These are phyloP conservation scores for Trypanosoma caninum DNA, from an alignment of 208 protist species.

Conservation along the genomic window DNA sequence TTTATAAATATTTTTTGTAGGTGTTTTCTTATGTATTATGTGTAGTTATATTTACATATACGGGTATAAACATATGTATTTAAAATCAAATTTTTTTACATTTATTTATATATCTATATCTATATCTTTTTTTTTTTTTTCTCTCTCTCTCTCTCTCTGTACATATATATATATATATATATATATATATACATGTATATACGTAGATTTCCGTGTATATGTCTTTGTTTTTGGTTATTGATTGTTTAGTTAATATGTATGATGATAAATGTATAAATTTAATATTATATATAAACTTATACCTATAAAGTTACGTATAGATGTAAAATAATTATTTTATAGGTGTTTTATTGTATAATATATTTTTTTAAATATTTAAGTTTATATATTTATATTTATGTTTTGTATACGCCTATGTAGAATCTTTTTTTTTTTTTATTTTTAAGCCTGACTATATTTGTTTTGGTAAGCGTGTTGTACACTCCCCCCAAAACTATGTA, in stretches of 20 bases:
- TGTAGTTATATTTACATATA: no score
- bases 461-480: neutral
- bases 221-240: slow-evolving; percentile 1
- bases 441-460: neutral
- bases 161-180: slow-evolving; percentile 12
- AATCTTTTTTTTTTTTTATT: slow-evolving; percentile 21
- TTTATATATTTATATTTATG: slow-evolving; percentile 4
- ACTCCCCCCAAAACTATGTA: neutral
- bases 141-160: neutral
- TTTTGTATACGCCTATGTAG: neutral
- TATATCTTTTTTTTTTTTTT: neutral
- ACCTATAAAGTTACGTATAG: neutral
- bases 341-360: neutral
- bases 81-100: neutral
- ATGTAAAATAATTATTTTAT: neutral
- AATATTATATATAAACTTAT: neutral
- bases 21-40: no score
- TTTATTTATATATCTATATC: neutral
- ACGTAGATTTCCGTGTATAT: neutral
- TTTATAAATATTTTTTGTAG: no score
- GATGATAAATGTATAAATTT: neutral
- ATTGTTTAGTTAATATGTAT: no score
- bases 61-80: neutral
- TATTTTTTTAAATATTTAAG: neutral
- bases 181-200: neutral